phyloP scores from a whole-genome alignment of 768 basidiomycete genomes.

The Suillus lakei region DNA sequence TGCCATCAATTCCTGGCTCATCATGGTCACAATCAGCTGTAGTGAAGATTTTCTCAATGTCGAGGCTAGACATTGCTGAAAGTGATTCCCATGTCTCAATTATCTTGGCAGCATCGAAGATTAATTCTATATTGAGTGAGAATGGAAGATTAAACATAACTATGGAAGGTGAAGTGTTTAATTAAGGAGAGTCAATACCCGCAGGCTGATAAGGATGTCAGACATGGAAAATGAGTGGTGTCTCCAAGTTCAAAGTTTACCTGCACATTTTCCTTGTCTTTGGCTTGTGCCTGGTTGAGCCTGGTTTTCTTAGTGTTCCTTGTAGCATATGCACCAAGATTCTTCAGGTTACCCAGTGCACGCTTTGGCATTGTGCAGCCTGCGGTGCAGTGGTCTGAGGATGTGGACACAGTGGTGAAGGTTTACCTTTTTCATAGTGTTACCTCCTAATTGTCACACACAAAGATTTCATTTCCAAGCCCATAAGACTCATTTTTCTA shows the following conservation, averaged over 20 bases:
- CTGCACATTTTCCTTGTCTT: slow-evolving; percentile 3
- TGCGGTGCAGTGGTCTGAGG: neutral
- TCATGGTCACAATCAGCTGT: too few species aligned
- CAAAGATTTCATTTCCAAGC: too few species aligned
- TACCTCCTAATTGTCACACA: neutral
- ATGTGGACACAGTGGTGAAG: neutral
- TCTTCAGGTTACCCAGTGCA: slow-evolving; percentile 3
- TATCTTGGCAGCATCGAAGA: too few species aligned
- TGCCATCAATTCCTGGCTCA: too few species aligned
- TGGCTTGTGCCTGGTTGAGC: neutral
- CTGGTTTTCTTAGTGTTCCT: slow-evolving; percentile 5
- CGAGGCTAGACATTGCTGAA: too few species aligned
- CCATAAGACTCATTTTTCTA: too few species aligned
- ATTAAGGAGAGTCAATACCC: too few species aligned
- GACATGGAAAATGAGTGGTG: neutral
- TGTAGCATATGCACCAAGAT: slow-evolving; percentile 1
- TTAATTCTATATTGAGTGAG: too few species aligned
- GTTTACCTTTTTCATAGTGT: neutral
- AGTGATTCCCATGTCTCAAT: too few species aligned
- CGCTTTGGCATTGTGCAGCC: slow-evolving; percentile 6
- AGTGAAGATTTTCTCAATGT: too few species aligned
- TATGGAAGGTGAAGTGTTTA: too few species aligned
- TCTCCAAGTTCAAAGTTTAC: neutral
- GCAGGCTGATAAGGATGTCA: neutral
- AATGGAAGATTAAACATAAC: too few species aligned